Percentiles rank a stretch among this genome's conserved stretches.
Conservation (phyloP, 495 filamentous ascomycete genomes). For the Echria macrotheca region DNA sequence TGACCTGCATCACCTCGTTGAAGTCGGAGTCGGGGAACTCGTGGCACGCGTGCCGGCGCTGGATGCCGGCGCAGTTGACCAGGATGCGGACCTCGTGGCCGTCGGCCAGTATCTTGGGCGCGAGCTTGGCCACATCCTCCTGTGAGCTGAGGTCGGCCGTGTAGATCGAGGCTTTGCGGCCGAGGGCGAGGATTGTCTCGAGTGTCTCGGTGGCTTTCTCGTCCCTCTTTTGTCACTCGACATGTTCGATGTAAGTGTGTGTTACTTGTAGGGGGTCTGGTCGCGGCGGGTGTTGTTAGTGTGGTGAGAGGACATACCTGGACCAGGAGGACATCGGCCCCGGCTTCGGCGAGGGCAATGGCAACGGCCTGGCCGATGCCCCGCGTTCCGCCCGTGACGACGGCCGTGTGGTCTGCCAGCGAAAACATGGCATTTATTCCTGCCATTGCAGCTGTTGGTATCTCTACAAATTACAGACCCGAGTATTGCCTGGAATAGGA, state of each 20-base stretch:
- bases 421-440: constrained; percentile 39
- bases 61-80: constrained; percentile 82
- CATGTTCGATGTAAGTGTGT: constrained; percentile 6
- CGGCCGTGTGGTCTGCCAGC: constrained; percentile 64
- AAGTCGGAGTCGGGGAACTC: constrained; percentile 79
- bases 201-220: constrained; percentile 58
- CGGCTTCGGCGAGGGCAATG: constrained; percentile 73
- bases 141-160: constrained; percentile 65
- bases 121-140: constrained; percentile 52
- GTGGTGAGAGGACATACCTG: constrained; percentile 41
- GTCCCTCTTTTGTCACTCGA: constrained; percentile 50
- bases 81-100: constrained; percentile 63
- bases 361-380: constrained; percentile 86
- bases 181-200: constrained; percentile 54
- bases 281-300: no score
- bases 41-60: constrained; percentile 70
- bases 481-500: background rate
- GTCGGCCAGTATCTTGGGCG: constrained; percentile 56
- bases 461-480: background rate
- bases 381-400: constrained; percentile 81
- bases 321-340: constrained; percentile 74
- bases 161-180: constrained; percentile 65
- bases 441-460: constrained; percentile 9
- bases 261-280: background rate
- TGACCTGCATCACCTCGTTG: constrained; percentile 79